Conservation (phyloP, 495 filamentous ascomycete species). For the Aspergillus sclerotioniger region DNA sequence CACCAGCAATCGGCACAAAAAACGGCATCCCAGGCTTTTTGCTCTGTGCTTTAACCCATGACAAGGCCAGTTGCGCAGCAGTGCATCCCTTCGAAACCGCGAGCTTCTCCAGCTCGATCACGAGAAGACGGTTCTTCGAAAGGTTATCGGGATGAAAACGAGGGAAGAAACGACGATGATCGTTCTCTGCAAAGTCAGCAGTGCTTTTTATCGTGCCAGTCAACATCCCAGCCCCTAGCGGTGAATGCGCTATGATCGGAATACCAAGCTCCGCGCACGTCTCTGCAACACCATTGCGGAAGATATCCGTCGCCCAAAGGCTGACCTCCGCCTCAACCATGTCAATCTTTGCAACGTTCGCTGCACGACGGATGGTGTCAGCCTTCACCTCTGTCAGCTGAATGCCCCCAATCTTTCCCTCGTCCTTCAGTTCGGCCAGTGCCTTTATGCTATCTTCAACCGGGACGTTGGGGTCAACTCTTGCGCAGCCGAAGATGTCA, state of each 20-base stretch:
- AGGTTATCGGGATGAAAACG: conserved; percentile 67
- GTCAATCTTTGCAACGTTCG: conserved; percentile 56
- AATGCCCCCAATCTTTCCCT: conserved; percentile 57
- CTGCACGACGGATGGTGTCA: conserved; percentile 63
- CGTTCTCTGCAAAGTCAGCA: conserved; percentile 57
- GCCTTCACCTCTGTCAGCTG: conserved; percentile 61
- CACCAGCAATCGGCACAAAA: conserved; percentile 74
- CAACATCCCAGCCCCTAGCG: conserved; percentile 44
- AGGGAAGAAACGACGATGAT: conserved; percentile 45
- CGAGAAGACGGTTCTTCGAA: conserved; percentile 63
- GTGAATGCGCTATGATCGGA: conserved; percentile 59
- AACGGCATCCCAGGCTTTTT: conserved; percentile 51
- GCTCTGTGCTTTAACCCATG: conserved; percentile 57
- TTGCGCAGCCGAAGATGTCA: conserved; percentile 69
- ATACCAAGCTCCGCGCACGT: conserved; percentile 62
- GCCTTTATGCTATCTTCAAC: conserved; percentile 49
- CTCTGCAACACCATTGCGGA: conserved; percentile 63
- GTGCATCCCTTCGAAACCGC: conserved; percentile 65
- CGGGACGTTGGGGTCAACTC: conserved; percentile 59
- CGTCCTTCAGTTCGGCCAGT: conserved; percentile 39
- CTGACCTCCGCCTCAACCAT: conserved; percentile 69
- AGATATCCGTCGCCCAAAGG: conserved; percentile 55
- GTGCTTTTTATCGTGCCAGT: conserved; percentile 57
- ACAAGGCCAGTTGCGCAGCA: conserved; percentile 66
- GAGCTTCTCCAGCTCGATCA: conserved; percentile 56